These are phyloP conservation scores for Fagopyrum homotropicum DNA, from an alignment of 148 eudicot genomes.

Conservation along the genomic window DNA sequence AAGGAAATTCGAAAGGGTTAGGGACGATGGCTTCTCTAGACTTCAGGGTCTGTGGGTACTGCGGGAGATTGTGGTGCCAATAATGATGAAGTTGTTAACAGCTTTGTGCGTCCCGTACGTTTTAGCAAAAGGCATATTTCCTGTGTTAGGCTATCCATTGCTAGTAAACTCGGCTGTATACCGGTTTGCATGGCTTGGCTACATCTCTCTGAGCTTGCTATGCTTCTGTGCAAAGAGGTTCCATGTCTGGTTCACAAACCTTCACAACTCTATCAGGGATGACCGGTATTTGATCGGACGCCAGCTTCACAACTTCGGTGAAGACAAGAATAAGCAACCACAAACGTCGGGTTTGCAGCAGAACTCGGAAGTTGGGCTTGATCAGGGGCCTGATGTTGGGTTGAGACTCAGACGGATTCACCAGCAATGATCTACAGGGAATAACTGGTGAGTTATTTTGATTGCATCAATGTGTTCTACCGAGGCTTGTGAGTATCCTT, in stretches of 20 bases:
- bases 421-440: slow-evolving; percentile 32
- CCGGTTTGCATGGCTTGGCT: slow-evolving; percentile 93
- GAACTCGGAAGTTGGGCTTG: slow-evolving; percentile 18
- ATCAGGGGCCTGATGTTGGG: slow-evolving; percentile 45
- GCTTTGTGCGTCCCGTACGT: slow-evolving; percentile 95
- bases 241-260: slow-evolving; percentile 97
- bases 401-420: slow-evolving; percentile 58
- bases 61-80: slow-evolving; percentile 84
- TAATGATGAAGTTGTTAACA: slow-evolving; percentile 77
- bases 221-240: slow-evolving; percentile 84
- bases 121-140: slow-evolving; percentile 81
- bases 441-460: background rate
- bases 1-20: slow-evolving; percentile 85
- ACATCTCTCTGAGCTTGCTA: slow-evolving; percentile 58
- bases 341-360: slow-evolving; percentile 18
- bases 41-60: slow-evolving; percentile 86
- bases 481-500: slow-evolving; percentile 1
- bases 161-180: slow-evolving; percentile 89
- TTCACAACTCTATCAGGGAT: slow-evolving; percentile 91
- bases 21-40: slow-evolving; percentile 90
- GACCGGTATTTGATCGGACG: slow-evolving; percentile 93
- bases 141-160: slow-evolving; percentile 78
- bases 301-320: slow-evolving; percentile 85
- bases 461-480: background rate
- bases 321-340: slow-evolving; percentile 25